Evolutionary conservation across 2,329 filamentous ascomycete species (phyloP), one percentile per base, ranked within the genome.

Genomic region (Hirsutella thompsonii): DNA sequence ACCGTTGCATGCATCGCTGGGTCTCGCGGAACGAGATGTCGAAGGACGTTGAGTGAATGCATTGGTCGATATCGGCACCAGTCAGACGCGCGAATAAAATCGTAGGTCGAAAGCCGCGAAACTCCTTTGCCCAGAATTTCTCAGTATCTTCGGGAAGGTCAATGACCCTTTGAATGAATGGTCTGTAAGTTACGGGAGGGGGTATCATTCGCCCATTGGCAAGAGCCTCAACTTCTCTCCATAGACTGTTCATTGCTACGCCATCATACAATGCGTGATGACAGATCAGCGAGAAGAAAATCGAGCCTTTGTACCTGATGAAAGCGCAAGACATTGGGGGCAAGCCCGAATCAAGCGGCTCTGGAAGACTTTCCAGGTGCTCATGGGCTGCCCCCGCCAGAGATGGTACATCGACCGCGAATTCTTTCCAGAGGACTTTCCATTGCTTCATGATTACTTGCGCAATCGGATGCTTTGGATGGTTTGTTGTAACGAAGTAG

Each of bases 181-280:
- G 54, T 13, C 72, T 69, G 47, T 86, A 86, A 0, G 72, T 55
- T 0, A 76, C 60, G 0, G 75, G 55, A 0, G 64, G 46, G 0
- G 64, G 58, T 1, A 92, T 60, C 0, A 50, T 8, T 1, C 59
- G 40, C 0, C 67, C 70, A 1, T 57, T 45, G 28, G 80, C 76
- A 3, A 74, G 46, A 2, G 64, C 55, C 50, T 92, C 78, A 2
- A 93, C 64, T 52, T 94, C 88, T 0, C 72, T 58, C 20, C 90
- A 69, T 0, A 95, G 64, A 8, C 69, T 67, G 1, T 70, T 64
- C 52, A 94, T 81, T 0, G 87, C 86, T 29, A 82, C 77, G 0
- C 83, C 89, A 59, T 95, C 89, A 51, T 94, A 94, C 1, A 94
- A 64, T 2, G 86, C 84, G 60, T 95, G 89, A 51, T 94, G 88